These are phyloP conservation scores for Trichoderma polysporum DNA, from an alignment of 2,329 filamentous ascomycete genomes.

Conservation along the genomic window DNA sequence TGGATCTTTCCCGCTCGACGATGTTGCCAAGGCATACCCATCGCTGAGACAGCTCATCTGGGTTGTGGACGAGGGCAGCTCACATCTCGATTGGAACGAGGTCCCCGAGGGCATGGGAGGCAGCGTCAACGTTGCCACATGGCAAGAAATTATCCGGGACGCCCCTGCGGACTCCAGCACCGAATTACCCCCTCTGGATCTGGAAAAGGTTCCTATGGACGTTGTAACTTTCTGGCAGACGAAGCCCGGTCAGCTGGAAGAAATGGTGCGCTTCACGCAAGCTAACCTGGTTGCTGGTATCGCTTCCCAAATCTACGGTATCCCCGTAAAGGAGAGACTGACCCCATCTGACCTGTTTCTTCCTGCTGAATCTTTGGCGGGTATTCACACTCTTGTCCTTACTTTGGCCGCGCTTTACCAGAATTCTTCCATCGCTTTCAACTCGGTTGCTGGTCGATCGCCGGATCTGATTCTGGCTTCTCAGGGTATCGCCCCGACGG, in stretches of 20 bases:
- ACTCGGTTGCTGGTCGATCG: conserved; percentile 75
- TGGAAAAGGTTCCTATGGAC: conserved; percentile 52
- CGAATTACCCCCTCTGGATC: conserved; percentile 64
- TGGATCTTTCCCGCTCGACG: conserved; percentile 79
- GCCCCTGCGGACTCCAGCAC: conserved; percentile 55
- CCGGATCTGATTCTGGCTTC: conserved; percentile 72
- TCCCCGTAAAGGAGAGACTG: conserved; percentile 75
- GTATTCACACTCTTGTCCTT: conserved; percentile 75
- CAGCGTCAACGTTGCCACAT: conserved; percentile 79
- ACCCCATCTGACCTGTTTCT: conserved; percentile 77
- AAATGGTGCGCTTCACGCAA: conserved; percentile 81
- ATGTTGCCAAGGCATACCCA: conserved; percentile 66
- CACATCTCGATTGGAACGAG: conserved; percentile 94
- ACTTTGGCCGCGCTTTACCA: conserved; percentile 81
- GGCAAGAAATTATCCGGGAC: conserved; percentile 84
- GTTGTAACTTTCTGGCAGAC: conserved; percentile 67
- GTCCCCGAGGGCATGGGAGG: conserved; percentile 74
- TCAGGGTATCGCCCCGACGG: conserved; percentile 73
- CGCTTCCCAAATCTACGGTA: conserved; percentile 70
- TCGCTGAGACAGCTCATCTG: conserved; percentile 78
- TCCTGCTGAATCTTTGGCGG: conserved; percentile 76
- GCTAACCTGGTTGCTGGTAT: conserved; percentile 84
- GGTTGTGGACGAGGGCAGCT: conserved; percentile 88
- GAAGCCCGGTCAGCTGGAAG: conserved; percentile 51
- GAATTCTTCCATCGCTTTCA: conserved; percentile 83